These are phyloP conservation scores for Colletotrichum sp. DNA, from an alignment of 2,329 filamentous ascomycete species.

Conservation along the genomic window DNA sequence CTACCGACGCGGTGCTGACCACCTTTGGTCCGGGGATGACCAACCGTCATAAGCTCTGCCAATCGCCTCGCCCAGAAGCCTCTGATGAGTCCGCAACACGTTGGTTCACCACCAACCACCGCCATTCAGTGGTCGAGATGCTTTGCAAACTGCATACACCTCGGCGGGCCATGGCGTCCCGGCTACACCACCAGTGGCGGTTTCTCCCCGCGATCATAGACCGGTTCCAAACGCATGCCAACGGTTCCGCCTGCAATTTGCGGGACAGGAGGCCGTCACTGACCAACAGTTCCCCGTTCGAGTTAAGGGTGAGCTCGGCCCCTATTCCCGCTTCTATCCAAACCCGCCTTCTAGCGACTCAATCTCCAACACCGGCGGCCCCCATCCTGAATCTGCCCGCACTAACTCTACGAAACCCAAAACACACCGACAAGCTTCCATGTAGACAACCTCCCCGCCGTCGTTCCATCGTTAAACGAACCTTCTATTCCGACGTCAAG, in stretches of 20 bases:
- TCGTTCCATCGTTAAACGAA: not conserved
- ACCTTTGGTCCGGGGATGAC: not conserved
- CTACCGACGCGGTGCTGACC: not conserved
- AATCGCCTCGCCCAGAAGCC: not conserved
- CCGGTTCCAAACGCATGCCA: not conserved
- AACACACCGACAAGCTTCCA: constrained; percentile 14
- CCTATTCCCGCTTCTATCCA: constrained; percentile 1
- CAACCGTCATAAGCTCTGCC: not conserved
- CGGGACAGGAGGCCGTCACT: not conserved
- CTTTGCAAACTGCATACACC: not conserved
- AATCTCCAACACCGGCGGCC: constrained; percentile 19
- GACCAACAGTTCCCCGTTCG: constrained; percentile 8
- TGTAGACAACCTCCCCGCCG: not conserved
- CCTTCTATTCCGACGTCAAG: not conserved
- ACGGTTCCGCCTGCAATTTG: not conserved
- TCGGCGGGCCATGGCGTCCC: not conserved
- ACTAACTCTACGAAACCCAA: constrained; percentile 5
- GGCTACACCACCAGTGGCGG: not conserved
- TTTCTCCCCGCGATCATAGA: not conserved
- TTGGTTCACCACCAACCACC: not conserved
- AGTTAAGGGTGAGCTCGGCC: not conserved
- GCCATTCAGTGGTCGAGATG: not conserved
- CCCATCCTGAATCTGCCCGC: not conserved
- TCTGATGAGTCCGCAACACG: not conserved
- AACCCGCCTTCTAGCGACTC: not conserved